Evolutionary conservation across 2,329 filamentous ascomycete species (phyloP), one percentile per base, ranked within the genome.

Genomic region (Ophiosphaerella narmari): DNA sequence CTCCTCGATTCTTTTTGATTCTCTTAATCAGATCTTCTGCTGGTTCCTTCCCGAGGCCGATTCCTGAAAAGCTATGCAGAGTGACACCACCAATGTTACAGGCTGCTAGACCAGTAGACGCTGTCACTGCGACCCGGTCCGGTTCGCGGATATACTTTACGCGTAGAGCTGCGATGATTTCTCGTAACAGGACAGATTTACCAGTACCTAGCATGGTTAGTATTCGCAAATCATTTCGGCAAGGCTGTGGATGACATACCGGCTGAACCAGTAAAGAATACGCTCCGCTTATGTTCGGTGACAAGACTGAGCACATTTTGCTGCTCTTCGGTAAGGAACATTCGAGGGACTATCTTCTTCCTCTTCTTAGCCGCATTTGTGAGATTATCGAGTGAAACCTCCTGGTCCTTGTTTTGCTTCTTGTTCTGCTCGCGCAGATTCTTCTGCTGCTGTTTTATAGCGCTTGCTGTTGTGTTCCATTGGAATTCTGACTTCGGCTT

Each of bases 71-170:
- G 72, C 92, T 97, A 75, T 99, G 94, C 13, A 99, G 80, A 0
- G 94, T 99, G 46, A 96, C 90, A 65, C 94, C 94, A 32, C 92
- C 93, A 56, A 99, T 92, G 63, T 99, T 97, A 76, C 93, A 97
- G 16, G 94, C 94, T 41, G 94, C 95, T 45, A 99, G 81, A 39
- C 94, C 94, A 0, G 94, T 99, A 0, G 94, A 99, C 7, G 94
- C 94, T 1, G 94, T 97, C 23, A 99, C 89, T 5, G 93, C 93
- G 37, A 99, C 83, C 48, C 90, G 83, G 68, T 97, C 94, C 0
- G 88, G 86, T 58, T 96, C 90, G 42, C 83, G 82, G 3, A 75
- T 77, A 71, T 88, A 88, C 67, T 95, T 97, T 55, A 84, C 84
- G 52, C 88, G 89, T 43, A 99, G 71, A 4, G 89, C 85, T 5